These are phyloP conservation scores for sweet orange (Citrus sinensis) DNA, from an alignment of 345 rosid genomes.

Conservation along the genomic window DNA sequence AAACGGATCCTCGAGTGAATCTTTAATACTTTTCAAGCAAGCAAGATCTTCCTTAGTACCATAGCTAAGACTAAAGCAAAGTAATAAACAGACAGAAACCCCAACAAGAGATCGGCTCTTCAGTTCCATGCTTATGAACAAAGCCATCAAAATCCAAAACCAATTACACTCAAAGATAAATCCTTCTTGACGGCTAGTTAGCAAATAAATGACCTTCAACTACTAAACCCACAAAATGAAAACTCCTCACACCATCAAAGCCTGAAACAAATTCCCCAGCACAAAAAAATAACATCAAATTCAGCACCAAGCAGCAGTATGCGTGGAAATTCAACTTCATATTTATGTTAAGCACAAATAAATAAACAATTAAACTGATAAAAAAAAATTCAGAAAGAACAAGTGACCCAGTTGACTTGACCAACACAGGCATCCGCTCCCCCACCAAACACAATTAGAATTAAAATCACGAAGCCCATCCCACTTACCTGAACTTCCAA, in stretches of 20 bases:
- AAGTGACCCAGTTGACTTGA: conserved; percentile 14
- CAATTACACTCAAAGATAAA: not conserved
- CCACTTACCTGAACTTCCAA: conserved; percentile 26
- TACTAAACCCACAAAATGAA: conserved; percentile 3
- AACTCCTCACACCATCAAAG: conserved; percentile 14
- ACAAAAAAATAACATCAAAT: conserved; percentile 8
- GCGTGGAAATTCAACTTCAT: not conserved
- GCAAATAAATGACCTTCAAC: conserved; percentile 15
- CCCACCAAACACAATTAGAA: no score
- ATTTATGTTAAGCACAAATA: not conserved
- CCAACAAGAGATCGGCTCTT: conserved; percentile 21
- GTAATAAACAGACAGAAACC: conserved; percentile 34
- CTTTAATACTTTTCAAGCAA: conserved; percentile 44
- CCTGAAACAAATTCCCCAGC: conserved; percentile 24
- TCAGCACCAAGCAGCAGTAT: not conserved
- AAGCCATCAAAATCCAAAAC: conserved; percentile 18
- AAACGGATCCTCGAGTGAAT: conserved; percentile 47
- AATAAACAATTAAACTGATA: conserved; percentile 10
- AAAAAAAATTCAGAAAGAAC: not conserved
- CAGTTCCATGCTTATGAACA: conserved; percentile 21
- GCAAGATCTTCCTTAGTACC: conserved; percentile 40
- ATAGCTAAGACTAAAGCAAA: conserved; percentile 33
- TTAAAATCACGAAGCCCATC: no score
- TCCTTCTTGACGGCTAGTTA: conserved; percentile 12
- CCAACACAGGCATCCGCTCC: not conserved